Evolutionary conservation across 2,329 filamentous ascomycete species (phyloP).

Genomic region (Pseudogymnoascus sp.): DNA sequence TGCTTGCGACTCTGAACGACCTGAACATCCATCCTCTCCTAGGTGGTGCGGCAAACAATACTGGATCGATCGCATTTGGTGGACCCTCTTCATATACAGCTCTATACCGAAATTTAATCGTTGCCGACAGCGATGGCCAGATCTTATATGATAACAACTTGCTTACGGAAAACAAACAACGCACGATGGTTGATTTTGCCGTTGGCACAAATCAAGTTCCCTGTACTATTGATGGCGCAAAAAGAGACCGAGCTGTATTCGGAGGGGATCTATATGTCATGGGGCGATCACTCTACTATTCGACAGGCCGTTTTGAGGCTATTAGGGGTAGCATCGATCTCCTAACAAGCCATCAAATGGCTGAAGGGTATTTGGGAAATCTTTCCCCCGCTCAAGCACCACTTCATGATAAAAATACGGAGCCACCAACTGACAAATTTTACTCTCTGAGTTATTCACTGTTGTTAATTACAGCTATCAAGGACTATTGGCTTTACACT

Average conservation of each 20-base stretch:
- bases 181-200: constrained; percentile 16
- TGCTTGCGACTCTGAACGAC: constrained; percentile 10
- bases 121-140: constrained; percentile 10
- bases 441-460: constrained; percentile 20
- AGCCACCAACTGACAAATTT: constrained; percentile 19
- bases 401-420: constrained; percentile 10
- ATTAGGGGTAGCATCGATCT: constrained; percentile 18
- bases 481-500: constrained; percentile 20
- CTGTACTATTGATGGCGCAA: constrained; percentile 12
- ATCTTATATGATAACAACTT: constrained; percentile 16
- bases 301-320: constrained; percentile 17
- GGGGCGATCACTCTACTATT: constrained; percentile 18
- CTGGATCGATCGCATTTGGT: constrained; percentile 19
- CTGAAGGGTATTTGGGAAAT: constrained; percentile 18
- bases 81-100: constrained; percentile 15
- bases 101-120: constrained; percentile 13
- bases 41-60: constrained; percentile 18
- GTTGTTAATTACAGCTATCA: constrained; percentile 17
- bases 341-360: constrained; percentile 18
- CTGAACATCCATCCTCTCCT: constrained; percentile 17
- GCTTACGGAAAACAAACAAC: constrained; percentile 11
- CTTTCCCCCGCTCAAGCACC: constrained; percentile 18
- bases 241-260: background rate
- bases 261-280: constrained; percentile 16
- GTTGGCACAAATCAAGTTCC: constrained; percentile 18